Conservation (phyloP, 1,284 basidiomycete species). For the Coriolopsis trogii region DNA sequence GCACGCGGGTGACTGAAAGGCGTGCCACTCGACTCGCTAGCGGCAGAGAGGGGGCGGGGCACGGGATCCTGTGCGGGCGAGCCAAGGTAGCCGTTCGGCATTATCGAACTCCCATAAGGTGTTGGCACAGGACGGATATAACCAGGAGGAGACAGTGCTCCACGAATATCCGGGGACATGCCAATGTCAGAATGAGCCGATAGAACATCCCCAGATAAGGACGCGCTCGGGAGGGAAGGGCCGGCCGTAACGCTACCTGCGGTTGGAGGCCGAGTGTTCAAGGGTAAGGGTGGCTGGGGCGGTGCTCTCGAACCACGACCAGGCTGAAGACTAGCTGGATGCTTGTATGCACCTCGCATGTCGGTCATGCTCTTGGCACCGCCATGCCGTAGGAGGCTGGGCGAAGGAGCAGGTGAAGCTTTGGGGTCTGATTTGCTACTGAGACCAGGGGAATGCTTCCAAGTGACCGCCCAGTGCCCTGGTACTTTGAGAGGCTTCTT, state of each 20-base stretch:
- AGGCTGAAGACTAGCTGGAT: constrained; percentile 41
- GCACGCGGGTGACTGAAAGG: constrained; percentile 12
- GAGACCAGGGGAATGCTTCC: constrained; percentile 44
- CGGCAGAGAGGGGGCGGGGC: constrained; percentile 32
- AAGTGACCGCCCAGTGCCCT: constrained; percentile 48
- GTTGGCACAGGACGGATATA: constrained; percentile 49
- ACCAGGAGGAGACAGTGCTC: constrained; percentile 13
- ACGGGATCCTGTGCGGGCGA: constrained; percentile 17
- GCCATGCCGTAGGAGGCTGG: constrained; percentile 30
- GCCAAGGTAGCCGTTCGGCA: constrained; percentile 5
- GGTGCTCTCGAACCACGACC: constrained; percentile 25
- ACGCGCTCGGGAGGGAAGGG: constrained; percentile 12
- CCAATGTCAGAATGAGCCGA: constrained; percentile 12
- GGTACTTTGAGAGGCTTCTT: constrained; percentile 41
- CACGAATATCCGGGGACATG: constrained; percentile 14
- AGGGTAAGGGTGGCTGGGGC: constrained; percentile 22
- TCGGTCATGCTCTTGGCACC: constrained; percentile 67
- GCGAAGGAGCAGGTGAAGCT: constrained; percentile 19
- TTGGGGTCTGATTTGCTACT: constrained; percentile 25
- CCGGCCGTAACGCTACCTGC: constrained; percentile 21
- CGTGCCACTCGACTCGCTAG: constrained; percentile 11
- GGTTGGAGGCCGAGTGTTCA: constrained; percentile 27
- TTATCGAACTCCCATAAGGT: constrained; percentile 33
- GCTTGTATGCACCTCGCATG: constrained; percentile 43
- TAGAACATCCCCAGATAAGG: constrained; percentile 12